Percentiles rank a stretch among this genome's conserved stretches.
Conservation (phyloP, 2,329 filamentous ascomycete genomes). For the Tolypocladium paradoxum region DNA sequence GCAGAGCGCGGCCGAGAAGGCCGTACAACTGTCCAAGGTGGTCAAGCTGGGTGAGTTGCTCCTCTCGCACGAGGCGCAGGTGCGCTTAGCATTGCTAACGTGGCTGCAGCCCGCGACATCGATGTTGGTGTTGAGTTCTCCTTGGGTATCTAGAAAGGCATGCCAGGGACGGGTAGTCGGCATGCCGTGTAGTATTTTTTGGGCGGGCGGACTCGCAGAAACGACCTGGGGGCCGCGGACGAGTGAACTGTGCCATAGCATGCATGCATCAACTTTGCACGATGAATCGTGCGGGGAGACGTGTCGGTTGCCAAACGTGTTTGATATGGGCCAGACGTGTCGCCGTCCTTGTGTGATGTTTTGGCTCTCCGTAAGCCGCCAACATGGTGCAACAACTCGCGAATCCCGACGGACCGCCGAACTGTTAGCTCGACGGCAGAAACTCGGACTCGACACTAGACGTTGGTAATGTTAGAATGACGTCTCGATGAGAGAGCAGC, state of each 20-base stretch:
- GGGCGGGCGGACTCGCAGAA: conserved; percentile 2
- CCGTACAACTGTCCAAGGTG: conserved; percentile 97
- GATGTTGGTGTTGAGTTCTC: conserved; percentile 95
- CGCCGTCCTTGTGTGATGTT: neutral
- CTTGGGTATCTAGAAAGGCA: conserved; percentile 66
- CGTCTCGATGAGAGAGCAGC: neutral
- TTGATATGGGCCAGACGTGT: neutral
- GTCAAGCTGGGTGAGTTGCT: conserved; percentile 80
- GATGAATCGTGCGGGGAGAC: neutral
- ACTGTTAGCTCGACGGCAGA: neutral
- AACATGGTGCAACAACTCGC: neutral
- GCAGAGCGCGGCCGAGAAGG: conserved; percentile 93
- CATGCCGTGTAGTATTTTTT: conserved; percentile 17
- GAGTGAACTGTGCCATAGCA: conserved; percentile 6
- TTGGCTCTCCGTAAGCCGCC: neutral
- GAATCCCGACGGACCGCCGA: neutral
- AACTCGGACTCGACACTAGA: too few species aligned
- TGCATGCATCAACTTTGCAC: neutral
- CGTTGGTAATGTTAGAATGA: neutral
- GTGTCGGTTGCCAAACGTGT: conserved; percentile 1
- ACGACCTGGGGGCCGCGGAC: neutral
- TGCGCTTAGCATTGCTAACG: conserved; percentile 9
- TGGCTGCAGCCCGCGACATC: conserved; percentile 67
- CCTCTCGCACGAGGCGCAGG: neutral
- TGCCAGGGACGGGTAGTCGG: conserved; percentile 2